Base-by-base conservation (phyloP, 257 asterid species). In the Paraleonurus japonicus region DNA sequence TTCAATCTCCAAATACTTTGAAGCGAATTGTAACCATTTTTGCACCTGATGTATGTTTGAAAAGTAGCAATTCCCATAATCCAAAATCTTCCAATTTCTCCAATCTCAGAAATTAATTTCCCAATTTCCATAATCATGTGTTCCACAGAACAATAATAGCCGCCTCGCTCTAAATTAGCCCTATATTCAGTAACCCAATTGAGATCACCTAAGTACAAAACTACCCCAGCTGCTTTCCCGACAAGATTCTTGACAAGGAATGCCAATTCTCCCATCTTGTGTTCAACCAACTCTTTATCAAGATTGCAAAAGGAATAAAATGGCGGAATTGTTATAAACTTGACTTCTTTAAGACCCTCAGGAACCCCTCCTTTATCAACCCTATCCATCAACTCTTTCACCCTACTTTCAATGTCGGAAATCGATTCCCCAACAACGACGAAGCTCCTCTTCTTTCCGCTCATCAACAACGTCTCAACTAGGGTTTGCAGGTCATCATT, bases 191-290 rank as follows among this genome's bases (percentile, higher is more conserved):
- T 45, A 16, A 90, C 74, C 95, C 96, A 88, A 50, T 78, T 81
- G 6, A 90, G 78, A 75, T 90, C 93, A n/a, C 96, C 96, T 10
- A 88, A 76, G 77, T 90, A 88, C 69, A 90, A 68, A 27, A 90
- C 86, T 6, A 86, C 93, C 33, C 95, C 96, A n/a, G n/a, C n/a
- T n/a, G n/a, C n/a, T 51, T 78, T 85, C 0, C 65, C 27, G 13
- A 77, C 74, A n/a, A 78, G 79, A 41, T 86, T 79, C 72, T 71
- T 83, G 13, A 87, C 84, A 12, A 85, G 69, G 30, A 78, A 68
- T 1, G 65, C 76, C 30, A 88, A 28, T 45, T 86, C 93, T 3
- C 81, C 85, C 17, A 88, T 76, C 78, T 85, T 88, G 39, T 81
- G 83, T 32, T 86, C 88, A 55, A 90, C 91, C 22, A 79, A 79